These are phyloP conservation scores for Zea luxurians DNA, from an alignment of 176 grass and related monocot species.

Conservation along the genomic window DNA sequence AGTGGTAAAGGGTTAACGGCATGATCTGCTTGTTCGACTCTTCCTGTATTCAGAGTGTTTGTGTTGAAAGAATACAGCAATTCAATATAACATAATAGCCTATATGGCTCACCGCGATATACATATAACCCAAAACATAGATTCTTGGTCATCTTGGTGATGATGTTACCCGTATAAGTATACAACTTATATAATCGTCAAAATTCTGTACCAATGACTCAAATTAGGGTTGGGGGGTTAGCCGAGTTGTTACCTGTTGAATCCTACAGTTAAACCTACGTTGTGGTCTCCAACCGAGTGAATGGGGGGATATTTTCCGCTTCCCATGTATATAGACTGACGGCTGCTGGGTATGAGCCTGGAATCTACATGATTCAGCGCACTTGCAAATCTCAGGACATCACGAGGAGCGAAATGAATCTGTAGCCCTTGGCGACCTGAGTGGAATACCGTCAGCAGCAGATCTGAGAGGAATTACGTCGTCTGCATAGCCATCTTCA, in stretches of 20 bases:
- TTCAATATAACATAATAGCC: neutral
- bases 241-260: slow-evolving; percentile 45
- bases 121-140: slow-evolving; percentile 30
- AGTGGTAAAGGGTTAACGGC: neutral
- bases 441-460: slow-evolving; percentile 74
- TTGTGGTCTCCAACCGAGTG: slow-evolving; percentile 31
- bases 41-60: slow-evolving; percentile 17
- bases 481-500: slow-evolving; percentile 56
- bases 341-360: neutral
- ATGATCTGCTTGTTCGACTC: neutral
- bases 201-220: slow-evolving; percentile 48
- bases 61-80: slow-evolving; percentile 24
- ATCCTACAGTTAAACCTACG: slow-evolving; percentile 56
- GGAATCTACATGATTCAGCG: slow-evolving; percentile 5
- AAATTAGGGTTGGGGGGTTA: slow-evolving; percentile 38
- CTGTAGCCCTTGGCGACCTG: slow-evolving; percentile 61
- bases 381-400: slow-evolving; percentile 22
- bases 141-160: slow-evolving; percentile 36
- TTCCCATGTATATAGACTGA: slow-evolving; percentile 18
- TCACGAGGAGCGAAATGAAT: slow-evolving; percentile 47
- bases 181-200: slow-evolving; percentile 38
- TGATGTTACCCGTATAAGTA: slow-evolving; percentile 45
- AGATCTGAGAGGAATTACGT: slow-evolving; percentile 85
- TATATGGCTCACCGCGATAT: slow-evolving; percentile 18
- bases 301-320: slow-evolving; percentile 32